Evolutionary conservation across 371 early-diverging fungal genomes (phyloP).

Genomic region (Nematocida sp.): DNA sequence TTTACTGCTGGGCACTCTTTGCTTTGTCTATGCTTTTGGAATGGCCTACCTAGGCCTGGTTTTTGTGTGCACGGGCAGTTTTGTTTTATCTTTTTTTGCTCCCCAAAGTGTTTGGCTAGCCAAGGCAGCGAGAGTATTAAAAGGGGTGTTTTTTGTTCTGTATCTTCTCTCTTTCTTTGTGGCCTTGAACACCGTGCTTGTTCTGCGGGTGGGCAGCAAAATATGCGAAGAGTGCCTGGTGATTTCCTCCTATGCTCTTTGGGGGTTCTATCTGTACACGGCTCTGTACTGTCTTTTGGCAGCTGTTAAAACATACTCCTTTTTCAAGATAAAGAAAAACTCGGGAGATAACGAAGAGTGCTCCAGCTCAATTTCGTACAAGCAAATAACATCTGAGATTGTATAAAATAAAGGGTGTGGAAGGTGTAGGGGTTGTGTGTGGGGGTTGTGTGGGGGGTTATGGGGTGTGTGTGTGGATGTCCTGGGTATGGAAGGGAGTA

Average conservation of each 20-base stretch:
- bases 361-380: not conserved
- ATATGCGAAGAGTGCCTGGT: not conserved
- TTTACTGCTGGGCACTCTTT: too few relatives aligned
- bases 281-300: not conserved
- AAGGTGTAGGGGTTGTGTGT: too few relatives aligned
- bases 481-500: too few relatives aligned
- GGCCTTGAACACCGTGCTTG: not conserved
- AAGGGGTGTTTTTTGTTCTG: not conserved
- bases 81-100: not conserved
- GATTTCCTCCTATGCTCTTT: not conserved
- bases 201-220: not conserved
- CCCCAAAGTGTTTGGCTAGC: too few relatives aligned
- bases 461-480: too few relatives aligned
- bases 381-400: too few relatives aligned
- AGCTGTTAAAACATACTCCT: not conserved
- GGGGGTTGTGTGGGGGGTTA: too few relatives aligned
- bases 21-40: not conserved
- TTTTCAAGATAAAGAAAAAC: too few relatives aligned
- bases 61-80: not conserved
- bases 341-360: too few relatives aligned
- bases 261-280: not conserved
- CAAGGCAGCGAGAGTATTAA: not conserved
- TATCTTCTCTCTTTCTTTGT: not conserved
- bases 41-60: not conserved
- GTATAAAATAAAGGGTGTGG: too few relatives aligned